Base-by-base conservation (phyloP, 352 stramenopile species). In the Globisporangium carolinianum region DNA sequence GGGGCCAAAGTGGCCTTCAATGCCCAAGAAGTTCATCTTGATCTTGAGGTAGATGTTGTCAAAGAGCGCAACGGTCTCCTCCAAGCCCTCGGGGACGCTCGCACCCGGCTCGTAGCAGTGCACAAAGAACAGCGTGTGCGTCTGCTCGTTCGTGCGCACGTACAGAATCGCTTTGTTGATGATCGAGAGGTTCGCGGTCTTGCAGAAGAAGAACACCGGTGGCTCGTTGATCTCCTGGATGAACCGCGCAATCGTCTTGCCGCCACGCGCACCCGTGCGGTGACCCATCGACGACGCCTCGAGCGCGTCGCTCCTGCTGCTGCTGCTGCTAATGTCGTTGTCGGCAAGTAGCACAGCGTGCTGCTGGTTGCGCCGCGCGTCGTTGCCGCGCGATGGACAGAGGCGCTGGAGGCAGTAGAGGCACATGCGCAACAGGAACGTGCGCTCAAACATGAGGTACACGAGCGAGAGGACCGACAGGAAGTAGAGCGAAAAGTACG, bases 151-250 rank as follows among this genome's bases (percentile, higher is more conserved):
- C 47, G 89, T 90, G 60, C 87, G 87, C 66, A 98, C 92, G 67
- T 98, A 98, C 55, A 98, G 62, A 48, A 98, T 96, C 12, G 92
- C 92, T 71, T 98, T 98, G 75, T 98, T 98, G 63, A 98, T 85
- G 50, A 89, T 83, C 65, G 95, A 95, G 24, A 97, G 71, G 67
- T 97, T 96, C 51, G 90, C 74, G 6, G 80, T 75, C 78, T 98
- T 98, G 75, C 75, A 90, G 65, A 97, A 98, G 78, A 93, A 93
- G 61, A 98, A 98, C 9, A 98, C 72, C 47, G 91, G 88, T 51
- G 91, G 91, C 70, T 94, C 76, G 71, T 91, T 89, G 75, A 94
- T 91, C 60, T 87, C 72, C 42, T 75, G 85, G 50, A 91, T 96
- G 63, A 76, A 83, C 9, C 81, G 81, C 41, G 81, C 81, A 67